Conservation (phyloP, 768 basidiomycete species). For the Leccinum subgranulosum region DNA sequence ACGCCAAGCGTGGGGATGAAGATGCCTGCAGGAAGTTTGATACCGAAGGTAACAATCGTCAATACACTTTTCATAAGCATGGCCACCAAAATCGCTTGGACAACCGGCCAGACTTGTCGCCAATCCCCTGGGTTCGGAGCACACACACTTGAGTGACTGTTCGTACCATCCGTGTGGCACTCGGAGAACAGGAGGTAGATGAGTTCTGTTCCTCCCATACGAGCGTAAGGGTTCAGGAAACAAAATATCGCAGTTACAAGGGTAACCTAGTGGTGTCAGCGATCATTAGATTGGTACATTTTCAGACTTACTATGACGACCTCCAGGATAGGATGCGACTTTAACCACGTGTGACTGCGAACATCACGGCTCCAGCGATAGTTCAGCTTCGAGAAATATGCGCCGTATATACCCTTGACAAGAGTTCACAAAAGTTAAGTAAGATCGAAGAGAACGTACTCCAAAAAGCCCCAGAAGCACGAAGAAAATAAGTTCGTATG, state of each 20-base stretch:
- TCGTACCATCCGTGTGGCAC: constrained; percentile 58
- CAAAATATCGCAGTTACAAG: constrained; percentile 71
- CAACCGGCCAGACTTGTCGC: constrained; percentile 56
- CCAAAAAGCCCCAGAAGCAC: constrained; percentile 86
- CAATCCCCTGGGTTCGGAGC: constrained; percentile 57
- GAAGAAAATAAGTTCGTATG: constrained; percentile 83
- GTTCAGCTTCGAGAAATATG: constrained; percentile 89
- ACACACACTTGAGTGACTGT: constrained; percentile 68
- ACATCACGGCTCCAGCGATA: constrained; percentile 84
- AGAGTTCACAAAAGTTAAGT: constrained; percentile 5
- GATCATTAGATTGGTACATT: neutral
- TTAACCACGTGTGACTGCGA: constrained; percentile 79
- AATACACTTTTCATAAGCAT: constrained; percentile 78
- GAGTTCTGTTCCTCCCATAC: constrained; percentile 94
- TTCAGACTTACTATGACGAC: constrained; percentile 64
- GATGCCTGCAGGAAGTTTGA: constrained; percentile 89
- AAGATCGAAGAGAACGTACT: constrained; percentile 40
- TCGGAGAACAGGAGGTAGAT: constrained; percentile 91
- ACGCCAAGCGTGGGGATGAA: constrained; percentile 96
- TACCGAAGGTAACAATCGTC: constrained; percentile 90
- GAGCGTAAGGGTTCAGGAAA: constrained; percentile 86
- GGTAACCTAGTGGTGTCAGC: constrained; percentile 56
- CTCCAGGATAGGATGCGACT: constrained; percentile 74
- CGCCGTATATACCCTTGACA: constrained; percentile 85
- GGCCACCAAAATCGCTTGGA: constrained; percentile 65